Conservation (phyloP, 2,329 filamentous ascomycete genomes). For the Kalaharituber pfeilii region DNA sequence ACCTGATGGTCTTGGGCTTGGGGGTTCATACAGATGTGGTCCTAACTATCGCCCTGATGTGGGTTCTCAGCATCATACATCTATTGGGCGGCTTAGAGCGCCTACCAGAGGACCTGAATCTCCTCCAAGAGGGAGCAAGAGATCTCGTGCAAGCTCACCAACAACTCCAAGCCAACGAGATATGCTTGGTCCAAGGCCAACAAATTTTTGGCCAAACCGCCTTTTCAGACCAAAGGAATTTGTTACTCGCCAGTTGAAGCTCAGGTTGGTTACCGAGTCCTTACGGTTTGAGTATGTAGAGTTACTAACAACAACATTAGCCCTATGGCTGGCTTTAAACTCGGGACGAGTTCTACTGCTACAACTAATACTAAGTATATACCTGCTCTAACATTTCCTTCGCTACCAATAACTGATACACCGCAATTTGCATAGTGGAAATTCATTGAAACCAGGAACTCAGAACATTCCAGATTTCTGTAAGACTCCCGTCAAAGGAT, state of each 20-base stretch:
- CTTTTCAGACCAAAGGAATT: neutral
- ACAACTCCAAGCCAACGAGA: neutral
- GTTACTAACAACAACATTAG: too few species aligned
- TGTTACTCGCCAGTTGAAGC: neutral
- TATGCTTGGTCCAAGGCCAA: neutral
- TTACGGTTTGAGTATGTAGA: too few species aligned
- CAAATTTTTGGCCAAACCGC: neutral
- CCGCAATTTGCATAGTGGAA: too few species aligned
- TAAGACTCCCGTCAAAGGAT: too few species aligned
- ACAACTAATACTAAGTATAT: neutral
- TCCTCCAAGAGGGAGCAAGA: neutral
- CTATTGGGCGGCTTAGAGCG: neutral
- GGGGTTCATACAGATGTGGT: constrained; percentile 13
- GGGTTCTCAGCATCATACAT: too few species aligned
- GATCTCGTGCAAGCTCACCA: neutral
- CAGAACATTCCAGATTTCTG: too few species aligned
- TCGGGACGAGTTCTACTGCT: too few species aligned
- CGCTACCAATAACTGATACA: too few species aligned
- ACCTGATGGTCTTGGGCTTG: constrained; percentile 14
- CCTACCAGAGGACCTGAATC: neutral
- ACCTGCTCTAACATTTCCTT: neutral
- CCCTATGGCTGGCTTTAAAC: too few species aligned
- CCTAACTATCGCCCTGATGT: constrained; percentile 12
- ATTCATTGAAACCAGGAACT: too few species aligned
- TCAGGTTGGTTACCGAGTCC: too few species aligned